Base-by-base conservation (phyloP, 1,139 yeast species). In the Nakaseomyces uthaithaninus region DNA sequence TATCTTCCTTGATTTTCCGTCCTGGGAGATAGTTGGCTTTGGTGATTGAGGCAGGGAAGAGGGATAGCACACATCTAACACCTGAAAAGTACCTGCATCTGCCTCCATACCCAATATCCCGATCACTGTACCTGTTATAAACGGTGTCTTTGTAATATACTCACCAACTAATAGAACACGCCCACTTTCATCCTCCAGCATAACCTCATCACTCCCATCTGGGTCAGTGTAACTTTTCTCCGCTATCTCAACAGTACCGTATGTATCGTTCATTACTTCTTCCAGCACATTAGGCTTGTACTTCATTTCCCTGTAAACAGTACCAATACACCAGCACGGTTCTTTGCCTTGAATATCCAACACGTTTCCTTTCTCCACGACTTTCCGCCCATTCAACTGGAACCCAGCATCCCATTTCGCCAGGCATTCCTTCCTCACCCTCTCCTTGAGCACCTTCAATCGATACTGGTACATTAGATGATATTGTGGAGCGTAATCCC, bases 151-250 rank as follows among this genome's bases (percentile, higher is more conserved):
- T 47, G 70, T 66, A 38, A 79, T 65, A 15, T 72, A 67, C 26
- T 76, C 80, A 24, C 94, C 94, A 38, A 75, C 77, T 24, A 91
- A 65, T 22, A 77, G 61, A 9, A 94, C 80, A 38, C 99, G 68
- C 4, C 99, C 98, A 39, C 91, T 79, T 55, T 89, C 97, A 61
- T 93, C 98, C 60, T 91, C 98, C 34, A 93, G 60, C 80, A 80
- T 75, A 17, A 84, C 53, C 45, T 68, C 71, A 51, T 78, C 85
- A 16, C 50, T 47, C 2, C 77, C 67, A 1, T 70, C 74, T 0
- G 75, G 70, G 46, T 73, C 81, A 20, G 71, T 65, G 46, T 77
- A 79, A 23, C 71, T 63, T 15, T 62, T 59, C 4, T 25, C 18
- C 24, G 56, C 66, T 36, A 51, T 57, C 35, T 62, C 65, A 2